These are phyloP conservation scores for Termitomyces sp. DNA, from an alignment of 768 basidiomycete genomes.

Conservation along the genomic window DNA sequence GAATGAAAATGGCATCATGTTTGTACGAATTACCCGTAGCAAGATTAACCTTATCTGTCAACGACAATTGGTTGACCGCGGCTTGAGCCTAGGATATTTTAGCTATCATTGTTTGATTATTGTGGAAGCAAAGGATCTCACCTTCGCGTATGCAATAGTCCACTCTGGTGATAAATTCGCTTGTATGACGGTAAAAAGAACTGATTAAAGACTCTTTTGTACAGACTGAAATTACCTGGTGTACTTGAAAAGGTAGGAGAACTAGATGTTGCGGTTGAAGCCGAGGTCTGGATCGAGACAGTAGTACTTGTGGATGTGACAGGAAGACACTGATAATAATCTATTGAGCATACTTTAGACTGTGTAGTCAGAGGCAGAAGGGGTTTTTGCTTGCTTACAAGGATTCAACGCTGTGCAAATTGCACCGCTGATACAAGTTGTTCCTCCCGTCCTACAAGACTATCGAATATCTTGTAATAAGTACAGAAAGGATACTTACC, in stretches of 20 bases:
- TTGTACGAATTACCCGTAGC: constrained; percentile 37
- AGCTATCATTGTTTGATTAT: background rate
- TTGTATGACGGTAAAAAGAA: constrained; percentile 7
- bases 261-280: constrained; percentile 20
- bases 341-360: constrained; percentile 18
- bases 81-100: constrained; percentile 32
- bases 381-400: constrained; percentile 27
- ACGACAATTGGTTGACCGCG: constrained; percentile 43
- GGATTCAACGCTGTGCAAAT: constrained; percentile 39
- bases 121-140: constrained; percentile 8
- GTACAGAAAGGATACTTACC: constrained; percentile 22
- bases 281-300: constrained; percentile 11
- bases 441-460: constrained; percentile 37
- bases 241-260: constrained; percentile 16
- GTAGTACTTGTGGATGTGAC: constrained; percentile 17
- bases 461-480: background rate
- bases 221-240: constrained; percentile 9
- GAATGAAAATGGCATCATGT: background rate
- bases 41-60: constrained; percentile 52
- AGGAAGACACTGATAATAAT: constrained; percentile 47
- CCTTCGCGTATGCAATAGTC: constrained; percentile 49
- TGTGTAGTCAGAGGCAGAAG: background rate
- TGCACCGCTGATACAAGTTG: constrained; percentile 39
- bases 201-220: background rate
- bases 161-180: constrained; percentile 45